These are phyloP conservation scores for Plasmodium malariae DNA, from an alignment of 169 alveolate species.

Conservation along the genomic window DNA sequence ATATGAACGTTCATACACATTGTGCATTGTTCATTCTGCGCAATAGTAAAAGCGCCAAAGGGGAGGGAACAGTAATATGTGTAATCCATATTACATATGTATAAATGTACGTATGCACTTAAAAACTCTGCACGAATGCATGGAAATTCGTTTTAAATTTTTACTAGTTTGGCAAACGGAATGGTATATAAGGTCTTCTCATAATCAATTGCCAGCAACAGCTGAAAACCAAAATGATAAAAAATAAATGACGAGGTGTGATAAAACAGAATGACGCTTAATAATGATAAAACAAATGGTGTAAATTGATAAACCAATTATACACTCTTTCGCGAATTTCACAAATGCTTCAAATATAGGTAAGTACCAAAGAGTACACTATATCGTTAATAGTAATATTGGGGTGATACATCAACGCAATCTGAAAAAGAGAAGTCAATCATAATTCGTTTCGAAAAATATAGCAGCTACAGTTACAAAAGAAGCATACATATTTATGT, in stretches of 20 bases:
- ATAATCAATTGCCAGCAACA: conserved; percentile 44
- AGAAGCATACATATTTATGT: not conserved
- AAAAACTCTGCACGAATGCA: not conserved
- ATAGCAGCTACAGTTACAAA: too few relatives aligned
- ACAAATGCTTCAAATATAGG: not conserved
- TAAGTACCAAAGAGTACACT: conserved; percentile 45
- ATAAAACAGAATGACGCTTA: not conserved
- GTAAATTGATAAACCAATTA: not conserved
- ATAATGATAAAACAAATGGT: not conserved
- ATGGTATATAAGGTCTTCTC: conserved; percentile 39
- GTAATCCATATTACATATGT: not conserved
- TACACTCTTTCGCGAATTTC: not conserved
- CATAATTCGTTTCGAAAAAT: too few relatives aligned
- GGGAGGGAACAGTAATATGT: not conserved
- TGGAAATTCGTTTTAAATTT: not conserved
- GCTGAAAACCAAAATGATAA: conserved; percentile 20
- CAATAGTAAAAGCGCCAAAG: not conserved
- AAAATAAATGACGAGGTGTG: not conserved
- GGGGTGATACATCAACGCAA: conserved; percentile 56
- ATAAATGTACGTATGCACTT: not conserved
- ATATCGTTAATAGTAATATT: conserved; percentile 59
- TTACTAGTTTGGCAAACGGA: conserved; percentile 71
- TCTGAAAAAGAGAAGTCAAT: conserved; percentile 27
- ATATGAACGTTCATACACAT: not conserved
- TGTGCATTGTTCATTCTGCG: not conserved